These are phyloP conservation scores for Candida pini DNA, from an alignment of 805 yeast species.

Conservation along the genomic window DNA sequence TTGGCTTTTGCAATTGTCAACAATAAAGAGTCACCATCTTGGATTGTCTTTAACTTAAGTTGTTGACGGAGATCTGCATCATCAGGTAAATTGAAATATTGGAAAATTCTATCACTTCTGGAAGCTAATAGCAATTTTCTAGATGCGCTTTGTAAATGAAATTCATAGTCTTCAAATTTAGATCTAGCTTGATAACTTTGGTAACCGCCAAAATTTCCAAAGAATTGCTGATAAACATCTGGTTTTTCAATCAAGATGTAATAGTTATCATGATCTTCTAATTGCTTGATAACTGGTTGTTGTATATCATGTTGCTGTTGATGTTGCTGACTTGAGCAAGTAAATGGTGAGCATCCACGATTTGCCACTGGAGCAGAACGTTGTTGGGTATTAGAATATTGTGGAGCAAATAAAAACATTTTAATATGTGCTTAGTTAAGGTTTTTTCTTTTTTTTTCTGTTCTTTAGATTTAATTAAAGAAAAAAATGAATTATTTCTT, in stretches of 20 bases:
- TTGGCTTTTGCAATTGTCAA: slow-evolving; percentile 10
- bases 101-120: slow-evolving; percentile 15
- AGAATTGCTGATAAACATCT: slow-evolving; percentile 3
- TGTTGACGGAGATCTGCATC: slow-evolving; percentile 16
- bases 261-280: slow-evolving; percentile 19
- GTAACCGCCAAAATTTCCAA: not conserved
- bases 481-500: no score
- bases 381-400: not conserved
- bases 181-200: not conserved
- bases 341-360: slow-evolving; percentile 3
- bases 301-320: not conserved
- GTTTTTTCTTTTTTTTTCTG: no score
- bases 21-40: slow-evolving; percentile 18
- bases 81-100: slow-evolving; percentile 18
- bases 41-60: slow-evolving; percentile 10
- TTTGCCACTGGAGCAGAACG: slow-evolving; percentile 1
- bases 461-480: no score
- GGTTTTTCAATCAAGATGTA: slow-evolving; percentile 19
- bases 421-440: no score
- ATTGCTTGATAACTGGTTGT: no score
- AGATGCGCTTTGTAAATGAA: slow-evolving; percentile 11
- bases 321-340: slow-evolving; percentile 3
- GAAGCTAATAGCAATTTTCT: slow-evolving; percentile 17
- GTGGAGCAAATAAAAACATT: slow-evolving; percentile 3
- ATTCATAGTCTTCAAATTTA: slow-evolving; percentile 19